Percentiles rank a stretch among this genome's conserved stretches.
Evolutionary conservation across 352 stramenopile species (phyloP).

Genomic region (Paralagenidium karlingii): DNA sequence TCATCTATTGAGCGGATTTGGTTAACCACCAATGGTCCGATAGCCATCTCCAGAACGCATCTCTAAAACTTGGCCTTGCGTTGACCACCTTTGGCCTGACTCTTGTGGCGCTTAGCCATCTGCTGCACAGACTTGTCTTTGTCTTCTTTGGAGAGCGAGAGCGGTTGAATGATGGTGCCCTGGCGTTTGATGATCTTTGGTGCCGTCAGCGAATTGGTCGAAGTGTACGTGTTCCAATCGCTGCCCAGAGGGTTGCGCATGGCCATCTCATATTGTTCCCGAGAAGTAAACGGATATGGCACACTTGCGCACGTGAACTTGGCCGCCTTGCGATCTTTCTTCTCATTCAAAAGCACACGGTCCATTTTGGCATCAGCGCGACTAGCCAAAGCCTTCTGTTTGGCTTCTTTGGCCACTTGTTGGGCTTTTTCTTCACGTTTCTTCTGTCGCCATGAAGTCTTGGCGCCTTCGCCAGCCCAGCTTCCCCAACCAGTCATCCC

Average conservation of each 20-base stretch:
- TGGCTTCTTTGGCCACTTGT: constrained; percentile 42
- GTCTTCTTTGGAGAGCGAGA: constrained; percentile 79
- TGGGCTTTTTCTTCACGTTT: constrained; percentile 69
- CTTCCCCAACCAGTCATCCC: constrained; percentile 85
- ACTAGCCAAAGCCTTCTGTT: constrained; percentile 51
- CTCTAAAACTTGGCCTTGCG: constrained; percentile 73
- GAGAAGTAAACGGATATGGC: constrained; percentile 95
- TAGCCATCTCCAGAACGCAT: background rate
- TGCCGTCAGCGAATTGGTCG: constrained; percentile 88
- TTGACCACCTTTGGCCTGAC: constrained; percentile 29
- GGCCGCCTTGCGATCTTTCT: constrained; percentile 81
- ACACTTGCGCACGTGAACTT: constrained; percentile 84
- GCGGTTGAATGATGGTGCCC: constrained; percentile 90
- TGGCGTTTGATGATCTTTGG: constrained; percentile 89
- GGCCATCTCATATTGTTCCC: constrained; percentile 95
- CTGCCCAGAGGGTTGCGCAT: constrained; percentile 91
- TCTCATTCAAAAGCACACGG: constrained; percentile 75
- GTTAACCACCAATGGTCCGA: background rate
- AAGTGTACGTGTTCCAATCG: constrained; percentile 90
- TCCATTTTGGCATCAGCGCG: constrained; percentile 64
- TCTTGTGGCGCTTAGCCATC: constrained; percentile 49
- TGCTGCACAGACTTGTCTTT: constrained; percentile 23
- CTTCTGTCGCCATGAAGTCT: constrained; percentile 75
- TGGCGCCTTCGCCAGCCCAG: constrained; percentile 78
- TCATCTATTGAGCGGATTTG: background rate